Evolutionary conservation across 2,329 filamentous ascomycete genomes (phyloP).

Genomic region (Plenodomus lindquistii): DNA sequence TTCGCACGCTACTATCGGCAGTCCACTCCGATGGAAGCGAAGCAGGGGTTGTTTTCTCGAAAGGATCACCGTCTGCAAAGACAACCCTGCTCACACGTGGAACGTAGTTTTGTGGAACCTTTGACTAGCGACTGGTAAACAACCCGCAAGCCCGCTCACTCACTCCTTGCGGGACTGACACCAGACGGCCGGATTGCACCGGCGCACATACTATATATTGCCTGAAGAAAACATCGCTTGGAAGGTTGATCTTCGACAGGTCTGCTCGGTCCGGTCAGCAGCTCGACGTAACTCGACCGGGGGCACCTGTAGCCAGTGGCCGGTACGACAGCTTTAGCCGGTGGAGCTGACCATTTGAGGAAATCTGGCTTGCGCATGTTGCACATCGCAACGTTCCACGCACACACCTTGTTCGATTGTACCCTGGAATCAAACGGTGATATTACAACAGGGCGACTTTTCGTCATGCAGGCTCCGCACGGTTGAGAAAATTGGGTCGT

Average conservation of each 20-base stretch:
- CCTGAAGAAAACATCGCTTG: conserved; percentile 7
- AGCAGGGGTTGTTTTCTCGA: conserved; percentile 30
- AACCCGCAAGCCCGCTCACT: conserved; percentile 22
- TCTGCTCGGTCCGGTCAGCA: conserved; percentile 20
- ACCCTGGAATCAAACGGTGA: conserved; percentile 12
- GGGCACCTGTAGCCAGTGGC: conserved; percentile 11
- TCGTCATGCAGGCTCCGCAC: conserved; percentile 17
- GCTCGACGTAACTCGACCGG: conserved; percentile 16
- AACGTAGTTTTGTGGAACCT: conserved; percentile 25
- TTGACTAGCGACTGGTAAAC: conserved; percentile 28
- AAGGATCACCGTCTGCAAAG: conserved; percentile 32
- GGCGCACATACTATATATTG: conserved; percentile 2
- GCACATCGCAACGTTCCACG: conserved; percentile 19
- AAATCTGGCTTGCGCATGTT: conserved; percentile 30
- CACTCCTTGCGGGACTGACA: conserved; percentile 13
- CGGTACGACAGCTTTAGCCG: conserved; percentile 34
- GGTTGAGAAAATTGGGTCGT: conserved; percentile 8
- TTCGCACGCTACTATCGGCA: conserved; percentile 42
- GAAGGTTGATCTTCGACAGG: conserved; percentile 10
- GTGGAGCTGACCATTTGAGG: conserved; percentile 23
- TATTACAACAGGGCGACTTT: conserved; percentile 18
- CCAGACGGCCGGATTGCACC: conserved; percentile 9
- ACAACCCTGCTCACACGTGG: conserved; percentile 45
- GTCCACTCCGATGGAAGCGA: conserved; percentile 44
- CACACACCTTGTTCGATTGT: conserved; percentile 12